Conservation (phyloP, 768 basidiomycete species). For the Coprinellus micaceus region DNA sequence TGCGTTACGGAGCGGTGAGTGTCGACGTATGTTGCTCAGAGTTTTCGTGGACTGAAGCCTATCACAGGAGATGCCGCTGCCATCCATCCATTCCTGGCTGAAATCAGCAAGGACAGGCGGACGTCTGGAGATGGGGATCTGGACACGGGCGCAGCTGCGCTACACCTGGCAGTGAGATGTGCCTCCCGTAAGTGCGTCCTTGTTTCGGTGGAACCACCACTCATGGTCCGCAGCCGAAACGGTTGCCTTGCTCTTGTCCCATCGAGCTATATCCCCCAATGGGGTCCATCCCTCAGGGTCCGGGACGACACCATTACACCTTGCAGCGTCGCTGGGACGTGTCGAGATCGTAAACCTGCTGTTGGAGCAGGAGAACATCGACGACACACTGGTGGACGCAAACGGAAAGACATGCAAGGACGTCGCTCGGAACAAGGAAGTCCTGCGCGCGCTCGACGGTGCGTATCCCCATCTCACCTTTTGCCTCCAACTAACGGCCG, state of each 20-base stretch:
- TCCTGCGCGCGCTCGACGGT: slow-evolving; percentile 67
- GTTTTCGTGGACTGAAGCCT: neutral
- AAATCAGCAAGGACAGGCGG: slow-evolving; percentile 65
- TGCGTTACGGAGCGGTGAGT: slow-evolving; percentile 58
- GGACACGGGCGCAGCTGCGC: slow-evolving; percentile 68
- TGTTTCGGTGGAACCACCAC: neutral
- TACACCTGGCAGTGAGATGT: slow-evolving; percentile 82
- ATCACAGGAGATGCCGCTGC: slow-evolving; percentile 65
- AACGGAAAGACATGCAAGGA: slow-evolving; percentile 69
- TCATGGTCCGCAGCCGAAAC: slow-evolving; percentile 50
- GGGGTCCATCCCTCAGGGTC: slow-evolving; percentile 70
- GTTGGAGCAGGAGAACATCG: slow-evolving; percentile 73
- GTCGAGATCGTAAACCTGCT: slow-evolving; percentile 70
- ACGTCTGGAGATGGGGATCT: slow-evolving; percentile 44
- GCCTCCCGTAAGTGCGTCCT: slow-evolving; percentile 42
- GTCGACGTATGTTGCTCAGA: neutral
- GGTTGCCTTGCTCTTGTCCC: slow-evolving; percentile 60
- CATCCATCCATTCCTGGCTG: slow-evolving; percentile 79
- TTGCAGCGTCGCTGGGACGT: slow-evolving; percentile 63
- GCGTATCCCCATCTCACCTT: slow-evolving; percentile 13
- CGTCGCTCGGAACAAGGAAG: slow-evolving; percentile 67
- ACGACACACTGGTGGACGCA: slow-evolving; percentile 70
- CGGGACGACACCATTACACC: slow-evolving; percentile 72
- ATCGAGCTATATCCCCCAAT: slow-evolving; percentile 78
- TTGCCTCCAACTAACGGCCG: neutral